Evolutionary conservation across 345 rosid genomes (phyloP).

Genomic region (Boechera divaricarpa): DNA sequence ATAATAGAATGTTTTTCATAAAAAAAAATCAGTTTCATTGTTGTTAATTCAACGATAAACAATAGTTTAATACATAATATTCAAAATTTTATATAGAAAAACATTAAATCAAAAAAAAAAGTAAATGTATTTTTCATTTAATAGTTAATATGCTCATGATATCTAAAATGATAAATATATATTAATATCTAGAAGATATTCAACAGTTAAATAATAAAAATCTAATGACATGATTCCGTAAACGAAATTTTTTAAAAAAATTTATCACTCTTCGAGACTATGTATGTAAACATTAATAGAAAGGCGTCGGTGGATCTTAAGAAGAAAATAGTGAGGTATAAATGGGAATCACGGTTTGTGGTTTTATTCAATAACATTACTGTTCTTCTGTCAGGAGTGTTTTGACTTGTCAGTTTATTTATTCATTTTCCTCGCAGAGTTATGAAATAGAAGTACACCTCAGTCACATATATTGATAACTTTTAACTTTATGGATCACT

Average conservation of each 20-base stretch:
- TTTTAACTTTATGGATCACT: background rate
- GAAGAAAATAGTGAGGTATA: slow-evolving; percentile 17
- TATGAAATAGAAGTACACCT: background rate
- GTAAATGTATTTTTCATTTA: background rate
- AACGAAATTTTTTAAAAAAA: background rate
- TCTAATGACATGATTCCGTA: no score
- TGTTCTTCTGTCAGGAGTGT: slow-evolving; percentile 37
- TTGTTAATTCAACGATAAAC: no score
- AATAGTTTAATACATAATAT: no score
- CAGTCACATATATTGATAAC: background rate
- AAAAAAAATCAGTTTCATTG: no score
- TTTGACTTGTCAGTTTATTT: slow-evolving; percentile 30
- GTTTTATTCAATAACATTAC: slow-evolving; percentile 34
- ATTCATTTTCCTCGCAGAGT: slow-evolving; percentile 10
- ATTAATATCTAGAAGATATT: background rate
- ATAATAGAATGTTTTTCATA: no score
- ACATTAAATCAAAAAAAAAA: background rate
- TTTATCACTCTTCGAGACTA: background rate
- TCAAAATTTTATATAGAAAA: no score
- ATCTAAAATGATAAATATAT: background rate
- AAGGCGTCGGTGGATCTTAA: slow-evolving; percentile 44
- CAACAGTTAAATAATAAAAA: background rate
- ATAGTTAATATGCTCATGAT: background rate
- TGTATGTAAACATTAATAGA: slow-evolving; percentile 22
- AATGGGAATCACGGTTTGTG: slow-evolving; percentile 39